Base-by-base conservation (phyloP, 1,284 basidiomycete genomes). In the Pascua sp. region DNA sequence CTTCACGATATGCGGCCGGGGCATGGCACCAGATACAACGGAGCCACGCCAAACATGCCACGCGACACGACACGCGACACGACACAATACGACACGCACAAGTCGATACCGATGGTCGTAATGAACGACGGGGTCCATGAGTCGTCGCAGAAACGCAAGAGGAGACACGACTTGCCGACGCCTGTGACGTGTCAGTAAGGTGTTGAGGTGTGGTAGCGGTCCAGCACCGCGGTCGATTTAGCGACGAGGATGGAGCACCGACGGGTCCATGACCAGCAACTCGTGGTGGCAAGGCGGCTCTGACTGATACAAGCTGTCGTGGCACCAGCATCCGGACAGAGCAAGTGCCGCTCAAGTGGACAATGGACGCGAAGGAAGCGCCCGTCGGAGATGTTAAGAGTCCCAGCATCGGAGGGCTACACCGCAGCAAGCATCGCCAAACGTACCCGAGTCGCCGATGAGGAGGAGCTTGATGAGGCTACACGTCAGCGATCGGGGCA, bases 51-150 rank as follows among this genome's bases (percentile, higher is more conserved):
- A 38, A 32, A n/a, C 8, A 5, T 8, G 24, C 2, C 12, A 15
- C 24, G 32, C 45, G 45, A 32, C 18, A 15, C 7, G 17, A 47
- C 40, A 42, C 40, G 40, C 40, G 12, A 42, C 12, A 32, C 4
- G 24, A 7, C 24, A 32, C 24, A 32, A 32, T 32, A 32, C 24
- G 24, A 11, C 24, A 67, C 76, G 55, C 60, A 77, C 72, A 77
- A 77, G 58, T 77, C 76, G 50, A 77, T 77, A 68, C 77, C 96
- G 77, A 99, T 98, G 51, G 95, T 98, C 50, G 95, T 98, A 80
- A 98, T 99, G 82, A 98, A 98, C 43, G 91, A 95, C 37, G 95
- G 95, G 40, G 96, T 98, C 95, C 95, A 98, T 64, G 95, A 91
- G 78, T 98, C 96, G 80, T 98, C 96, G 78, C 95, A 98, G 86